A percentile compares a stretch with the other conserved stretches of the same genome.
Evolutionary conservation across 2,329 filamentous ascomycete species (phyloP).

Genomic region (Cladophialophora yegresii): DNA sequence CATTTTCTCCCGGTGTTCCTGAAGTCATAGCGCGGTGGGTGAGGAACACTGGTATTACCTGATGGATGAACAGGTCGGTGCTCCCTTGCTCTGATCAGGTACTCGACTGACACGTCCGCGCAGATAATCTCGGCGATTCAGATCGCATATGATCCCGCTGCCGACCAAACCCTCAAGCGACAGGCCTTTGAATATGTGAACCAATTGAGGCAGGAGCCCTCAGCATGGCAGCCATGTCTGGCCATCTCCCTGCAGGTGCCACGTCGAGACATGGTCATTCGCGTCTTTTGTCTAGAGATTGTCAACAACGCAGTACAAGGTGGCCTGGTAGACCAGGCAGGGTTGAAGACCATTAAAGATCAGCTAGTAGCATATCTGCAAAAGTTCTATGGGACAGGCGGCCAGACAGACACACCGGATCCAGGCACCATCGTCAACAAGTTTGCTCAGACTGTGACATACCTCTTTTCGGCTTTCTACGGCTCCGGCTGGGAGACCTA

Average conservation of each 20-base stretch:
- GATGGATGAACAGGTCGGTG: slow-evolving; percentile 37
- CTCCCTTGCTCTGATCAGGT: slow-evolving; percentile 39
- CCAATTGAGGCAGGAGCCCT: slow-evolving; percentile 76
- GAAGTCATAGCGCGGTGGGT: slow-evolving; percentile 31
- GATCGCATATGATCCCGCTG: slow-evolving; percentile 82
- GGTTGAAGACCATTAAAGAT: slow-evolving; percentile 74
- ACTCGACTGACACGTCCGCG: slow-evolving; percentile 54
- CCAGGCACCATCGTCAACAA: slow-evolving; percentile 86
- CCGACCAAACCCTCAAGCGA: slow-evolving; percentile 71
- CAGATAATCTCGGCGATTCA: slow-evolving; percentile 67
- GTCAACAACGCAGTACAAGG: slow-evolving; percentile 88
- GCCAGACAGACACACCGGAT: slow-evolving; percentile 61
- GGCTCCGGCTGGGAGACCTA: slow-evolving; percentile 83
- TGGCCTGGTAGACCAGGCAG: slow-evolving; percentile 71
- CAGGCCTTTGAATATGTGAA: slow-evolving; percentile 68
- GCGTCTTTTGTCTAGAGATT: slow-evolving; percentile 85
- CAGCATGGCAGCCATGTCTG: slow-evolving; percentile 88
- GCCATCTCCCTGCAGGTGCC: slow-evolving; percentile 79
- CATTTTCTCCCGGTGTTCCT: slow-evolving; percentile 35
- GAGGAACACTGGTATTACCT: slow-evolving; percentile 38
- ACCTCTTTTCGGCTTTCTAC: slow-evolving; percentile 87
- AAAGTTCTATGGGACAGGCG: slow-evolving; percentile 66
- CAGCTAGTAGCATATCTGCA: slow-evolving; percentile 79
- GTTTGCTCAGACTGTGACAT: slow-evolving; percentile 91
- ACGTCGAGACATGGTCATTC: slow-evolving; percentile 76